Percentiles rank a stretch among this genome's conserved stretches.
Evolutionary conservation across 2,329 filamentous ascomycete species (phyloP).

Genomic region (Penicillium sp.): DNA sequence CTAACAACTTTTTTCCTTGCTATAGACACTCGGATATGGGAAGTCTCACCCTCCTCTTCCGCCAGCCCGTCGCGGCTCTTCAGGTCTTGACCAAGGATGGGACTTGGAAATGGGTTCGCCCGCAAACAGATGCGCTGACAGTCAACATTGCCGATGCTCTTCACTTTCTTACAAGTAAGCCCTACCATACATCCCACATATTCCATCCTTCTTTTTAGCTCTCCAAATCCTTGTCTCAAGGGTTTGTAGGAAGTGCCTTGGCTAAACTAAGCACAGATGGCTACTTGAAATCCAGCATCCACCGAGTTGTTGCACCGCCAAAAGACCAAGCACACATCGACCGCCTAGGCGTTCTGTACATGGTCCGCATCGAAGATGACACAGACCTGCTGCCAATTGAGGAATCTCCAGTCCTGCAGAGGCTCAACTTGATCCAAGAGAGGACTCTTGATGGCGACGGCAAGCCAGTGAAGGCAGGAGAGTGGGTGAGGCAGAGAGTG

Average conservation of each 20-base stretch:
- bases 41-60: slow-evolving; percentile 54
- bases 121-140: slow-evolving; percentile 49
- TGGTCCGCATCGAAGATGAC: slow-evolving; percentile 33
- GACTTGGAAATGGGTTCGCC: slow-evolving; percentile 50
- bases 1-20: slow-evolving; percentile 19
- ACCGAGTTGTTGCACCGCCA: slow-evolving; percentile 48
- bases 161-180: slow-evolving; percentile 47
- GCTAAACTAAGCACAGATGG: slow-evolving; percentile 29
- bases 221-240: too few species aligned
- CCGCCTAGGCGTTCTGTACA: slow-evolving; percentile 43
- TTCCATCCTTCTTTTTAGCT: too few species aligned
- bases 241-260: too few species aligned
- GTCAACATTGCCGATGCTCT: slow-evolving; percentile 51
- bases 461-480: slow-evolving; percentile 22
- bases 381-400: slow-evolving; percentile 5
- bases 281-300: slow-evolving; percentile 48
- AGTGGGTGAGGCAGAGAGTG: slow-evolving; percentile 23
- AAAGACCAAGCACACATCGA: slow-evolving; percentile 45
- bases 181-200: too few species aligned
- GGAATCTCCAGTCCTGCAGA: slow-evolving; percentile 23
- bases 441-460: slow-evolving; percentile 17
- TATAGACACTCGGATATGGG: slow-evolving; percentile 54
- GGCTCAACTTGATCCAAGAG: slow-evolving; percentile 17
- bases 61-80: slow-evolving; percentile 55
- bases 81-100: slow-evolving; percentile 51